Evolutionary conservation across 2,329 filamentous ascomycete genomes (phyloP), one percentile per base, ranked within the genome.

Genomic region (Aspergillus chevalieri): DNA sequence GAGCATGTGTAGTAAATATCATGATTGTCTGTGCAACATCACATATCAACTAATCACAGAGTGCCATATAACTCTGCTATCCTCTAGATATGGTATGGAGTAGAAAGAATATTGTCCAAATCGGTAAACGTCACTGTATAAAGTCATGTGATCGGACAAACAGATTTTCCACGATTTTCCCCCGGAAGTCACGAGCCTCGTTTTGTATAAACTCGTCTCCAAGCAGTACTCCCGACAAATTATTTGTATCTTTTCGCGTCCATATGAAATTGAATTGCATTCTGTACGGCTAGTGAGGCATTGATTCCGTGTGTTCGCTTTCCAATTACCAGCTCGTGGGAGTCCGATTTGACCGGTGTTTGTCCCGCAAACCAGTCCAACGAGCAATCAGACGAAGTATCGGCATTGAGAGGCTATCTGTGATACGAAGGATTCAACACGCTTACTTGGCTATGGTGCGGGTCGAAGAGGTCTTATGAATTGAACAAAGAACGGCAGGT

Each of bases 131-230:
- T 41, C 38, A 19, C 17, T 41, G 38, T 41, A 41, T 41, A 41
- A 15, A 41, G 7, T 44, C 42, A 44, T 28, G 42, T 44, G 42
- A 28, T 9, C 42, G 42, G 42, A 44, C 8, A 15, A 44, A 30
- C 15, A 22, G 19, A 9, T 26, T 4, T 28, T n/a, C 24, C 14
- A 7, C 43, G n/a, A 28, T 1, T 12, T n/a, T 21, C 9, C 43
- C 26, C n/a, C 19, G 10, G 21, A 36, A 14, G 44, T 46, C 33
- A 46, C 44, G 44, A 38, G 44, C 33, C 21, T 46, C 44, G 33
- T n/a, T 44, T 46, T 28, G 42, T 44, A 44, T 44, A 44, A 44
- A 44, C 42, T 44, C 42, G 10, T 28, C 42, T 44, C 30, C 41
- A n/a, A 43, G 6, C 41, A n/a, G 17, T n/a, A 19, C 21, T 43